Conservation (phyloP, 495 filamentous ascomycete genomes). For the Penicillium crystallinum region DNA sequence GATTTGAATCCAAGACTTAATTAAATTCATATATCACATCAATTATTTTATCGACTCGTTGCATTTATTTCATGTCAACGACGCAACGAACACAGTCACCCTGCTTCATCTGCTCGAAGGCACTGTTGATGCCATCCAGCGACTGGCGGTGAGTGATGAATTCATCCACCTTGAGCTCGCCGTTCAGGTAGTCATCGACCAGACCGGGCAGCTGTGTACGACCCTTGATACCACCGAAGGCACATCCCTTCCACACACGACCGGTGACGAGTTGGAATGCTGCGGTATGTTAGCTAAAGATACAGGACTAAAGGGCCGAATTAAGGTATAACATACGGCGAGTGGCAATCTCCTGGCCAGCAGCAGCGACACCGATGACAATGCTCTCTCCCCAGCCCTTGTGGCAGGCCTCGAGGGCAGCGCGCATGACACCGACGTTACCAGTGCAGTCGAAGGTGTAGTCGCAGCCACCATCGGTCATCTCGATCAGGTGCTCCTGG, state of each 20-base stretch:
- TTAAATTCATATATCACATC: conserved; percentile 26
- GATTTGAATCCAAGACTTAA: neutral
- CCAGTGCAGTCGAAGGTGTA: conserved; percentile 99
- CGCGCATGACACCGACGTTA: conserved; percentile 93
- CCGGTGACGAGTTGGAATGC: conserved; percentile 98
- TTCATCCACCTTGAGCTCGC: conserved; percentile 95
- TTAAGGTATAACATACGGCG: conserved; percentile 63
- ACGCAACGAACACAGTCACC: conserved; percentile 95
- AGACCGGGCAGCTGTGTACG: conserved; percentile 85
- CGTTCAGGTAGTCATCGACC: conserved; percentile 83
- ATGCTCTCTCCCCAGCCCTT: conserved; percentile 99
- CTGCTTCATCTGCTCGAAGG: conserved; percentile 89
- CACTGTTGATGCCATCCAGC: conserved; percentile 74
- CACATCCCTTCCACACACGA: conserved; percentile 95
- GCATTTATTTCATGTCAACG: conserved; percentile 40
- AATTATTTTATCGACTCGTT: conserved; percentile 13
- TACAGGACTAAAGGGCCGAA: conserved; percentile 3
- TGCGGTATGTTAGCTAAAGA: conserved; percentile 27
- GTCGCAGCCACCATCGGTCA: conserved; percentile 98
- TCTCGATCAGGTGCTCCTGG: conserved; percentile 86
- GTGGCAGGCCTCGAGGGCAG: conserved; percentile 94
- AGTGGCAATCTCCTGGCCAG: conserved; percentile 94
- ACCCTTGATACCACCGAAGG: conserved; percentile 97
- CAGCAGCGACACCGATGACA: conserved; percentile 94
- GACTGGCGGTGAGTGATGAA: conserved; percentile 96